These are phyloP conservation scores for Tuber brumale DNA, from an alignment of 495 filamentous ascomycete species.

Conservation along the genomic window DNA sequence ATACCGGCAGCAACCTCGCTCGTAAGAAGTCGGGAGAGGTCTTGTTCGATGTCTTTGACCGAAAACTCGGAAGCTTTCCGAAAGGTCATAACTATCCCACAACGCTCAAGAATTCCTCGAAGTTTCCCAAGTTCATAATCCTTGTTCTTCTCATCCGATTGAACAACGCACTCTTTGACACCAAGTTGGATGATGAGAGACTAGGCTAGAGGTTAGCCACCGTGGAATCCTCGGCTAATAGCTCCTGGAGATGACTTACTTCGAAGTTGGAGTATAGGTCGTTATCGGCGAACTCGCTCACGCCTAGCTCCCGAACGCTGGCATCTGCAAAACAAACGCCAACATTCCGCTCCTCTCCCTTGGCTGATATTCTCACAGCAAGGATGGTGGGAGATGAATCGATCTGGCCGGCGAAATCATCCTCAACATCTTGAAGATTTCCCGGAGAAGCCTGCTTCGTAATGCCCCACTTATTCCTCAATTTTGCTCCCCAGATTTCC, in stretches of 20 bases:
- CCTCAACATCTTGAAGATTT: constrained; percentile 94
- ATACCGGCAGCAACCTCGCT: constrained; percentile 72
- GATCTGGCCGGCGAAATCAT: constrained; percentile 81
- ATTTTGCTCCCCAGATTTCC: constrained; percentile 74
- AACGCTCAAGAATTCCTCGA: constrained; percentile 78
- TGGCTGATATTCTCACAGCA: constrained; percentile 84
- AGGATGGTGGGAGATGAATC: constrained; percentile 89
- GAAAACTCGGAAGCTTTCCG: constrained; percentile 70
- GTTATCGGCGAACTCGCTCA: constrained; percentile 97
- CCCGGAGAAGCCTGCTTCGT: constrained; percentile 88
- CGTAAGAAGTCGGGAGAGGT: constrained; percentile 75
- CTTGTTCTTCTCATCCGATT: constrained; percentile 68
- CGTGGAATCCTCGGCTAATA: background rate
- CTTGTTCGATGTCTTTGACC: constrained; percentile 91
- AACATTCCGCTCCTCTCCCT: constrained; percentile 75
- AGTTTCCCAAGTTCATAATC: constrained; percentile 88
- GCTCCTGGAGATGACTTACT: constrained; percentile 11
- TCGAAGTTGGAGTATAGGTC: constrained; percentile 98
- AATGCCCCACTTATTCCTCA: constrained; percentile 83
- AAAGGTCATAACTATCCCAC: constrained; percentile 81
- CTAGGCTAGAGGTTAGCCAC: constrained; percentile 26
- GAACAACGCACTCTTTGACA: constrained; percentile 85
- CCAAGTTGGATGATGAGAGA: constrained; percentile 92
- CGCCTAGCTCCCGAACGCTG: constrained; percentile 87
- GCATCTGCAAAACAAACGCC: constrained; percentile 98